Percentiles rank a stretch among this genome's conserved stretches.
These are phyloP conservation scores for Funneliformis mosseae DNA, from an alignment of 192 early-diverging fungal species.

Conservation along the genomic window DNA sequence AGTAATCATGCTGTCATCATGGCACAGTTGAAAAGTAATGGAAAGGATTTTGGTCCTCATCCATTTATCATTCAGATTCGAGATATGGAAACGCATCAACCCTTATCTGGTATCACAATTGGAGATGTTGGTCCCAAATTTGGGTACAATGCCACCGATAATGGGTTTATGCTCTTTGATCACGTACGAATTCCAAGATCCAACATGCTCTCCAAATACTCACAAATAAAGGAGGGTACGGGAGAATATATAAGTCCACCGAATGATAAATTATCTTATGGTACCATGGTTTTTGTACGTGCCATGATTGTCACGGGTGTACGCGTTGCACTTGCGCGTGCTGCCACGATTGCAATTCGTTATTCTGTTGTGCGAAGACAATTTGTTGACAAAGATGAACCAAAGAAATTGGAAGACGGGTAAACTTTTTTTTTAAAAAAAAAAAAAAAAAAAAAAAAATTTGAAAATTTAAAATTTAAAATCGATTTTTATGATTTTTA, in stretches of 20 bases:
- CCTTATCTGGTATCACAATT: constrained; percentile 77
- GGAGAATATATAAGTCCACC: constrained; percentile 76
- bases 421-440: background rate
- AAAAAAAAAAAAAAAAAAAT: constrained; percentile 2
- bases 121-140: constrained; percentile 90
- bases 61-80: constrained; percentile 84
- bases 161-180: constrained; percentile 84
- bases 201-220: constrained; percentile 77
- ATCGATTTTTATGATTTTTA: background rate
- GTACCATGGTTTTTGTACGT: constrained; percentile 85
- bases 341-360: constrained; percentile 70
- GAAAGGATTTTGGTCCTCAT: constrained; percentile 77
- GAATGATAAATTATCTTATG: constrained; percentile 80
- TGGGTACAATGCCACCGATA: constrained; percentile 84
- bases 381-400: constrained; percentile 62
- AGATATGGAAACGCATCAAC: constrained; percentile 68
- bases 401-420: constrained; percentile 44
- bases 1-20: constrained; percentile 82
- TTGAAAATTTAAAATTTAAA: background rate
- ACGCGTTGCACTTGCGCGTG: constrained; percentile 62
- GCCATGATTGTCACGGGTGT: constrained; percentile 71
- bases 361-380: constrained; percentile 75
- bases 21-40: constrained; percentile 73
- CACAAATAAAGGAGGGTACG: constrained; percentile 63
- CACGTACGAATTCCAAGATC: constrained; percentile 77